A percentile compares a stretch with the other conserved stretches of the same genome.
Evolutionary conservation across 805 yeast genomes (phyloP).

Genomic region (Cyberlindnera americana): DNA sequence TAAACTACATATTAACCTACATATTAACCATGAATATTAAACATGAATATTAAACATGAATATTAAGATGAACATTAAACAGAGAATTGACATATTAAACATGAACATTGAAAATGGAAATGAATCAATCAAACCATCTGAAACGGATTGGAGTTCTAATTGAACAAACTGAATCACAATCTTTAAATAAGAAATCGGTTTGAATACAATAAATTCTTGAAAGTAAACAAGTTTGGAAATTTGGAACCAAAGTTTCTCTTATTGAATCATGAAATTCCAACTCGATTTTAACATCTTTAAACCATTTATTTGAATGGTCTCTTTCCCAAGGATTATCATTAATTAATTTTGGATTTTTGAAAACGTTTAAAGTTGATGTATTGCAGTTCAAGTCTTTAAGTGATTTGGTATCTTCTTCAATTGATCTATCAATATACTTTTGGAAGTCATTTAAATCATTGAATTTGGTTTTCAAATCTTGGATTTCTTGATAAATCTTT

Average conservation of each 20-base stretch:
- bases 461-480: slow-evolving; percentile 19
- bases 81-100: too few relatives aligned
- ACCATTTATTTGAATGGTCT: slow-evolving; percentile 9
- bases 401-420: slow-evolving; percentile 20
- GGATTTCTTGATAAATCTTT: slow-evolving; percentile 9
- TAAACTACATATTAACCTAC: too few relatives aligned
- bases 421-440: slow-evolving; percentile 13
- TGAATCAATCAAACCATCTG: slow-evolving; percentile 25
- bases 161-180: slow-evolving; percentile 13
- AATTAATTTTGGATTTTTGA: slow-evolving; percentile 13
- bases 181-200: slow-evolving; percentile 40
- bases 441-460: slow-evolving; percentile 5
- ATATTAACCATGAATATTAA: too few relatives aligned
- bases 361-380: slow-evolving; percentile 18
- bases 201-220: slow-evolving; percentile 55
- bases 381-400: slow-evolving; percentile 20
- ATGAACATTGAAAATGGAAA: too few relatives aligned
- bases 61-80: too few relatives aligned
- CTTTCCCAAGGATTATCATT: slow-evolving; percentile 23
- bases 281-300: slow-evolving; percentile 35
- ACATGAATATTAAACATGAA: background rate
- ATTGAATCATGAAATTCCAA: slow-evolving; percentile 40
- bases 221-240: slow-evolving; percentile 61
- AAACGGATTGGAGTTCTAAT: slow-evolving; percentile 37
- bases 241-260: slow-evolving; percentile 51